phyloP scores from a whole-genome alignment of 179 eudicot genomes.

The Spinacia oleracea region DNA sequence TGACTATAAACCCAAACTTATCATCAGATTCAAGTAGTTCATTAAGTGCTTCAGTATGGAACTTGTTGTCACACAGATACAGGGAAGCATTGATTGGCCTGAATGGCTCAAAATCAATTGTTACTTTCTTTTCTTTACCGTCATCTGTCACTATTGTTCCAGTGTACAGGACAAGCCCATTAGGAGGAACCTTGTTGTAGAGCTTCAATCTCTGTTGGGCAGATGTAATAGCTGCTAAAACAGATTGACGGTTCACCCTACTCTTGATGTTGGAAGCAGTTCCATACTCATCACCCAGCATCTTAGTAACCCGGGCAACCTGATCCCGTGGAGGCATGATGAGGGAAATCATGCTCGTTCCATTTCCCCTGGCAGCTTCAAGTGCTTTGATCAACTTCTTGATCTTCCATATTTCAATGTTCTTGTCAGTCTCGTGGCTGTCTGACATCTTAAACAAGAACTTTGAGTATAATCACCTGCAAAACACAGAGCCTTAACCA shows the following conservation, averaged over 20 bases:
- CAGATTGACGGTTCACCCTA: constrained; percentile 41
- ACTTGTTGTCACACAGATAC: constrained; percentile 39
- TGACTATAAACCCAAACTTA: constrained; percentile 48
- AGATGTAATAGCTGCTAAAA: constrained; percentile 41
- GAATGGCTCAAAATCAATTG: constrained; percentile 41
- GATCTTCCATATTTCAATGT: constrained; percentile 40
- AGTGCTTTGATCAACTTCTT: constrained; percentile 39
- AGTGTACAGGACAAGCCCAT: constrained; percentile 38
- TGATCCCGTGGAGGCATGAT: constrained; percentile 45
- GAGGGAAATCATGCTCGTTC: constrained; percentile 42
- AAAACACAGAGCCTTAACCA: background rate
- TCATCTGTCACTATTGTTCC: constrained; percentile 40
- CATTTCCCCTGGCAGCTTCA: constrained; percentile 42
- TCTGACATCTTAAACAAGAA: constrained; percentile 29
- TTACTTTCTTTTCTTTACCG: constrained; percentile 42
- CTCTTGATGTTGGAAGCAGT: constrained; percentile 43
- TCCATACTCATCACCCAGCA: constrained; percentile 43
- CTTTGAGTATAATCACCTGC: background rate
- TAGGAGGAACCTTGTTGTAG: constrained; percentile 40
- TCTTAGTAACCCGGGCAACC: constrained; percentile 38
- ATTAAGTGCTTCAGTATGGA: constrained; percentile 38
- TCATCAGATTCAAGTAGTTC: constrained; percentile 41
- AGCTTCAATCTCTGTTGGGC: constrained; percentile 38
- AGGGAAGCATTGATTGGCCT: constrained; percentile 37
- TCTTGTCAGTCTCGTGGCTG: constrained; percentile 36